Conservation (phyloP, 306 rosid genomes). For the Castanea sativa region DNA sequence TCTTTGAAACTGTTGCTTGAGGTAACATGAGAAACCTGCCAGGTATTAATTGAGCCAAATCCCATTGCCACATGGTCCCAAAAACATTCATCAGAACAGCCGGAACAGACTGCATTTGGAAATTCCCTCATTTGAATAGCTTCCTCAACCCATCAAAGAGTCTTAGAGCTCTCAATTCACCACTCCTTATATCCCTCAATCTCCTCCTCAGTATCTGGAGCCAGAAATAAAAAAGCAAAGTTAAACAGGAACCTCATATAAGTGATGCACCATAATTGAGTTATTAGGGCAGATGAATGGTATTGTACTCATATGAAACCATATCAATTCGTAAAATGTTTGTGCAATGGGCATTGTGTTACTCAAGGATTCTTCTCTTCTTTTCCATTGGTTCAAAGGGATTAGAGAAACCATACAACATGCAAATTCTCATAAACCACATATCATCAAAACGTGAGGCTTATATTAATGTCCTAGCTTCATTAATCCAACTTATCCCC, state of each 20-base stretch:
- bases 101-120: not conserved
- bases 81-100: not conserved
- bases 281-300: not conserved
- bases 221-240: slow-evolving; percentile 2
- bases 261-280: not conserved
- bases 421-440: not conserved
- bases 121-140: slow-evolving; percentile 52
- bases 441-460: not conserved
- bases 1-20: not conserved
- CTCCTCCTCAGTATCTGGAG: slow-evolving; percentile 78
- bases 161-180: slow-evolving; percentile 74
- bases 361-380: not conserved
- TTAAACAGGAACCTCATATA: not conserved
- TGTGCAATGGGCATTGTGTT: not conserved
- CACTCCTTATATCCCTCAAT: slow-evolving; percentile 75
- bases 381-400: not conserved
- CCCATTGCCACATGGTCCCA: slow-evolving; percentile 14
- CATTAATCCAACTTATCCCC: not conserved
- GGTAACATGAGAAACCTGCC: not conserved
- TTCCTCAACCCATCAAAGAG: slow-evolving; percentile 72
- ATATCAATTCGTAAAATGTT: not conserved
- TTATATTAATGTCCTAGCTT: not conserved
- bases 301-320: not conserved
- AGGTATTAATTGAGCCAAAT: slow-evolving; percentile 3
- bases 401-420: not conserved